phyloP scores from a whole-genome alignment of 2,329 filamentous ascomycete genomes.

The Pochonia chlamydosporia region DNA sequence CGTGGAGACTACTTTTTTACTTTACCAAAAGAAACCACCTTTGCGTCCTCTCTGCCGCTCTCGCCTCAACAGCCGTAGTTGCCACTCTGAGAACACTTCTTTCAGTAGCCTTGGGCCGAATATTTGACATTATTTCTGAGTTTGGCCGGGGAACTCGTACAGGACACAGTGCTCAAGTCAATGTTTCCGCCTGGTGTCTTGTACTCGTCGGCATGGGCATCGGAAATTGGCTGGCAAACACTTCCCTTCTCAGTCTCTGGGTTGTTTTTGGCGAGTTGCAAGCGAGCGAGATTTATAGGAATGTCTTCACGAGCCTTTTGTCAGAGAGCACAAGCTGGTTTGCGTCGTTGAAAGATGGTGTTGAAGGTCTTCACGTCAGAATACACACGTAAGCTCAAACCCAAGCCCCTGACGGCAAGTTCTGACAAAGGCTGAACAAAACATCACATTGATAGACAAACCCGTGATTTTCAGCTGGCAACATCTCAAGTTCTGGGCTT shows the following conservation, averaged over 20 bases:
- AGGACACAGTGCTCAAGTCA: constrained; percentile 43
- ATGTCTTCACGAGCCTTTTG: constrained; percentile 64
- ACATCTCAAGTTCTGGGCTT: constrained; percentile 76
- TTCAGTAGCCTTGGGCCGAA: constrained; percentile 64
- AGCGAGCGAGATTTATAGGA: constrained; percentile 57
- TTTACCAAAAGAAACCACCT: constrained; percentile 64
- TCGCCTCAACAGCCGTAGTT: constrained; percentile 50
- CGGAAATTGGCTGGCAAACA: constrained; percentile 61
- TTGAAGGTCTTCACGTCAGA: constrained; percentile 63
- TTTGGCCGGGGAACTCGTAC: constrained; percentile 53
- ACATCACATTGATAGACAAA: constrained; percentile 53
- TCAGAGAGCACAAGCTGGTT: constrained; percentile 76
- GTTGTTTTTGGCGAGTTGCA: constrained; percentile 77
- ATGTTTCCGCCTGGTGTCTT: constrained; percentile 55
- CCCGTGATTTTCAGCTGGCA: constrained; percentile 73
- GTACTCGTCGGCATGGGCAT: constrained; percentile 58
- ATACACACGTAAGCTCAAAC: constrained; percentile 60
- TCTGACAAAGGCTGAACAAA: background rate
- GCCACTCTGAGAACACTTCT: constrained; percentile 60
- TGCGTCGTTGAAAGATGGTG: constrained; percentile 65
- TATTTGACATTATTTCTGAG: constrained; percentile 66
- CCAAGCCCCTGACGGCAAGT: background rate
- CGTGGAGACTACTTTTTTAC: constrained; percentile 54
- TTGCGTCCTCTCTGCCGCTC: constrained; percentile 45
- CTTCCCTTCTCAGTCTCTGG: constrained; percentile 64